A percentile compares a stretch with the other conserved stretches of the same genome.
Evolutionary conservation across 2,329 filamentous ascomycete genomes (phyloP).

Genomic region (Emergomyces africanus): DNA sequence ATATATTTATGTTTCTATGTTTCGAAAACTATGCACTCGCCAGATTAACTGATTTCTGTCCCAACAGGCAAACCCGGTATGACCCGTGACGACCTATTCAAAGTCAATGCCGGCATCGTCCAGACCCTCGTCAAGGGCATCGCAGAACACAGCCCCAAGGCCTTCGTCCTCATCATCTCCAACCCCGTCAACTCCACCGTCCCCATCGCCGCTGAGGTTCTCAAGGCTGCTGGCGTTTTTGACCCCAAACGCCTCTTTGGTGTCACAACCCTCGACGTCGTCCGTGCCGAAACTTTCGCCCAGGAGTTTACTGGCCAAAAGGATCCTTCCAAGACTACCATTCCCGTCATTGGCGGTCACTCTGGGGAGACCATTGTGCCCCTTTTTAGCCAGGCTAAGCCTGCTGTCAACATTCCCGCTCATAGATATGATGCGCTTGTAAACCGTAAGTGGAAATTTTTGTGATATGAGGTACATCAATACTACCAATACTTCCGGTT

Average conservation of each 20-base stretch:
- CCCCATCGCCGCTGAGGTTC: conserved; percentile 90
- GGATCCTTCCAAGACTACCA: conserved; percentile 67
- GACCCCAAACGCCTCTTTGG: conserved; percentile 93
- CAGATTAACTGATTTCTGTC: conserved; percentile 13
- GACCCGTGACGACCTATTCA: conserved; percentile 99
- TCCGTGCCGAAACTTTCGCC: conserved; percentile 94
- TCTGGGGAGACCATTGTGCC: conserved; percentile 97
- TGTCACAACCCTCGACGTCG: conserved; percentile 96
- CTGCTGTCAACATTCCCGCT: conserved; percentile 63
- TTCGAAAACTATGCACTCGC: not conserved
- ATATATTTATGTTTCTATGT: no score
- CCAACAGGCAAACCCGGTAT: conserved; percentile 91
- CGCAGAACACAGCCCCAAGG: conserved; percentile 81
- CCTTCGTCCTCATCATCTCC: conserved; percentile 92
- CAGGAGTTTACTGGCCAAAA: conserved; percentile 71
- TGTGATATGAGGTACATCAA: not conserved
- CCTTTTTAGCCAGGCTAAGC: conserved; percentile 83
- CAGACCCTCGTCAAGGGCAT: conserved; percentile 82
- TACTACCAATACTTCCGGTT: not conserved
- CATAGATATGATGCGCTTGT: conserved; percentile 86
- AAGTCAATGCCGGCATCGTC: conserved; percentile 98
- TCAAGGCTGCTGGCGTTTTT: conserved; percentile 88
- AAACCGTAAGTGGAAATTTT: conserved; percentile 48
- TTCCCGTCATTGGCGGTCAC: conserved; percentile 93
- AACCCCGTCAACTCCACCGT: conserved; percentile 99